A percentile compares a stretch with the other conserved stretches of the same genome.
phyloP scores from a whole-genome alignment of 164 flowering plant genomes.

The Tetrastigma voinierianum region DNA sequence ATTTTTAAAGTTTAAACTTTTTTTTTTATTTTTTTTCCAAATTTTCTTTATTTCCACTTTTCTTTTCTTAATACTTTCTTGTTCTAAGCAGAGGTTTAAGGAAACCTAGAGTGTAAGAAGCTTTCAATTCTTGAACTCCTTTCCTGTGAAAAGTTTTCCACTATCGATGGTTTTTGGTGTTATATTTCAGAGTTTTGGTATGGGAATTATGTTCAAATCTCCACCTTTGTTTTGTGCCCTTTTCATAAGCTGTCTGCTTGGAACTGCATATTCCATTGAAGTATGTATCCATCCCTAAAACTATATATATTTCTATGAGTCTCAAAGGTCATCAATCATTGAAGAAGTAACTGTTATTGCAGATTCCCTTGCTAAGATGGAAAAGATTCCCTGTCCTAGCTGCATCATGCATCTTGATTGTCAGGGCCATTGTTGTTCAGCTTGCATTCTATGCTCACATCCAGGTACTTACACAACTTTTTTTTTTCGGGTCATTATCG shows the following conservation, averaged over 20 bases:
- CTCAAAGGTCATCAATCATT: too few relatives aligned
- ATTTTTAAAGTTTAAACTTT: too few relatives aligned
- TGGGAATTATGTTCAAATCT: conserved; percentile 37
- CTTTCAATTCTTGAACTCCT: not conserved
- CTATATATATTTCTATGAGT: not conserved
- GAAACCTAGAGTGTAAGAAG: not conserved
- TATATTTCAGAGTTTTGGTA: conserved; percentile 35
- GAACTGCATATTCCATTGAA: conserved; percentile 50
- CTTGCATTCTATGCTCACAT: conserved; percentile 46
- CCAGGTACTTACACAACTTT: conserved; percentile 30
- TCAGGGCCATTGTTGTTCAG: conserved; percentile 47
- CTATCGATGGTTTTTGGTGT: not conserved
- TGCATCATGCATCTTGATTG: conserved; percentile 39
- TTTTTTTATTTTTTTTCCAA: too few relatives aligned
- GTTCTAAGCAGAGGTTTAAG: too few relatives aligned
- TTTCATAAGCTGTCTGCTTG: conserved; percentile 35
- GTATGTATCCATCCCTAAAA: conserved; percentile 26
- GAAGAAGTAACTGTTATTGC: not conserved
- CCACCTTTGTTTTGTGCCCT: conserved; percentile 42
- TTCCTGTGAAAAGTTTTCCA: too few relatives aligned
- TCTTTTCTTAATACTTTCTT: too few relatives aligned
- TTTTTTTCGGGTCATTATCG: not conserved
- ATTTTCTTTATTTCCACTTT: too few relatives aligned
- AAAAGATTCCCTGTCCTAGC: conserved; percentile 45
- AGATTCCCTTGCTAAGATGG: conserved; percentile 57